Conservation (phyloP, 2,329 filamentous ascomycete genomes). For the Xylaria multiplex region DNA sequence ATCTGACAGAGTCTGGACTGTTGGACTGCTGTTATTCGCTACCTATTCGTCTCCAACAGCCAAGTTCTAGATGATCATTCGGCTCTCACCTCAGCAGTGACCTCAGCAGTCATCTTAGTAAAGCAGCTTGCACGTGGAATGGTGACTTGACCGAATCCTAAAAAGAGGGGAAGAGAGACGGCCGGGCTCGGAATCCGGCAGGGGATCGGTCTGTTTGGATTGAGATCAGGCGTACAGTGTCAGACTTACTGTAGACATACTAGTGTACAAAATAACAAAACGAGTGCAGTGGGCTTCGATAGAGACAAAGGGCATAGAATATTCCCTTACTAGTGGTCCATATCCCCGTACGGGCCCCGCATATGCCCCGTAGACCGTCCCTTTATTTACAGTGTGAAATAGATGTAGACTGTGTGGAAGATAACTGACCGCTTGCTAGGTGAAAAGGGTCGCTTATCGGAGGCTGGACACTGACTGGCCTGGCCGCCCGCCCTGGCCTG, state of each 20-base stretch:
- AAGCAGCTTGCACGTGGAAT: slow-evolving; percentile 28
- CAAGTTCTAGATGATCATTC: slow-evolving; percentile 18
- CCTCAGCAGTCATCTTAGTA: slow-evolving; percentile 23
- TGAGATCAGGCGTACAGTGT: slow-evolving; percentile 4
- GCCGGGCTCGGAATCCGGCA: slow-evolving; percentile 30
- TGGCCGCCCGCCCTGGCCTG: too few species aligned
- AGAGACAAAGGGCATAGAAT: neutral
- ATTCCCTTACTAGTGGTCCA: neutral
- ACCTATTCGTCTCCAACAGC: slow-evolving; percentile 17
- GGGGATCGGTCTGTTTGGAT: neutral
- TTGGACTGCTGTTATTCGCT: slow-evolving; percentile 20
- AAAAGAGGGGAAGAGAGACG: slow-evolving; percentile 35
- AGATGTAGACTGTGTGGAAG: neutral
- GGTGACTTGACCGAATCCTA: slow-evolving; percentile 18
- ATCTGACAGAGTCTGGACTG: slow-evolving; percentile 12
- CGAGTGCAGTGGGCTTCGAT: neutral
- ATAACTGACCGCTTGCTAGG: neutral
- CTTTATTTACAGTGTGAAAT: neutral
- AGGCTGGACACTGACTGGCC: slow-evolving; percentile 15
- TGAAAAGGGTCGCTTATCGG: slow-evolving; percentile 13
- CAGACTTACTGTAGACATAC: neutral
- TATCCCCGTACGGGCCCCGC: neutral
- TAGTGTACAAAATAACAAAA: neutral
- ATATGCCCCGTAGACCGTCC: neutral
- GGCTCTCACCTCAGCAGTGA: slow-evolving; percentile 10